phyloP scores from a whole-genome alignment of 2,329 filamentous ascomycete genomes.

The Ceratocystis huliohia region DNA sequence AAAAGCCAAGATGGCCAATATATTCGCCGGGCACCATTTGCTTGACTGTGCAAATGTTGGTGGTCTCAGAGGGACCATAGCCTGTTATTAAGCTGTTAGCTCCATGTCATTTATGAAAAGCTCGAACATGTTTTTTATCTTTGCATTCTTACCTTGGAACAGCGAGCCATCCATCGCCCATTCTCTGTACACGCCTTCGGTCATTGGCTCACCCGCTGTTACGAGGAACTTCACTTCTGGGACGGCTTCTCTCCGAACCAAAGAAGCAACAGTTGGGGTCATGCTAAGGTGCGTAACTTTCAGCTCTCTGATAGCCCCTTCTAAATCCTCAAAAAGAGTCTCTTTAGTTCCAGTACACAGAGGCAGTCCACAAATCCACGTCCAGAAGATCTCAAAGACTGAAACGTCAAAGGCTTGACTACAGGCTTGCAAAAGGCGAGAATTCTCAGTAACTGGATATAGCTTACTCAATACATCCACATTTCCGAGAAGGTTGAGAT shows the following conservation, averaged over 20 bases:
- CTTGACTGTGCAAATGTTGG: conserved; percentile 73
- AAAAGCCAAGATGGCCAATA: conserved; percentile 63
- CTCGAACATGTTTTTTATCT: too few relatives aligned
- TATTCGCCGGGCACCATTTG: conserved; percentile 44
- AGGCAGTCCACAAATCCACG: conserved; percentile 66
- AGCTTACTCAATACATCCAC: conserved; percentile 51
- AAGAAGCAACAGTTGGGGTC: conserved; percentile 70
- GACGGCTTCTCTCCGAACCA: conserved; percentile 56
- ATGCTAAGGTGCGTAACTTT: conserved; percentile 67
- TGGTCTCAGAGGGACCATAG: conserved; percentile 76
- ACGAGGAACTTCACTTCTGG: conserved; percentile 63
- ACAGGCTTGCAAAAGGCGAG: conserved; percentile 66
- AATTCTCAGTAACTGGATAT: conserved; percentile 44
- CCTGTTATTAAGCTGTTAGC: conserved; percentile 27
- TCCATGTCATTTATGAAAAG: background rate
- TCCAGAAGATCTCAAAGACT: conserved; percentile 80
- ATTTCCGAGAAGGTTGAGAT: conserved; percentile 64
- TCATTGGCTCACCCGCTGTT: conserved; percentile 70
- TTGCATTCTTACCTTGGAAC: conserved; percentile 47
- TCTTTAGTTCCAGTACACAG: conserved; percentile 66
- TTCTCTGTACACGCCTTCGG: conserved; percentile 51
- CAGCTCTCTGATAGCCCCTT: conserved; percentile 50
- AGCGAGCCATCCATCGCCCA: conserved; percentile 51
- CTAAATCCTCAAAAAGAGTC: conserved; percentile 58
- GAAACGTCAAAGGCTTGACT: conserved; percentile 80